These are phyloP conservation scores for Aspergillus affinis DNA, from an alignment of 495 filamentous ascomycete species.

Conservation along the genomic window DNA sequence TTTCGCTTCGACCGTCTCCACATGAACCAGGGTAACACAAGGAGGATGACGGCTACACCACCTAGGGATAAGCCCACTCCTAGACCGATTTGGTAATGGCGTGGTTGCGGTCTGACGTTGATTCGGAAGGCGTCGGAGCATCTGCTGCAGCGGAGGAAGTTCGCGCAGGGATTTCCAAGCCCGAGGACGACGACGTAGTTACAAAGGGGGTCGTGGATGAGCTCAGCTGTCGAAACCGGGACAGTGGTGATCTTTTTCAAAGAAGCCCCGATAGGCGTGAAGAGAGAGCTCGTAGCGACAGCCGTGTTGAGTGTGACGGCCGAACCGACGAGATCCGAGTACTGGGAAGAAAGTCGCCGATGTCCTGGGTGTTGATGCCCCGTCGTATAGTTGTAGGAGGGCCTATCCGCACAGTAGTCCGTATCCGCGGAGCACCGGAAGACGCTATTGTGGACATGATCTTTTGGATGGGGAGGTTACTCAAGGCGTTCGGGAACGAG, in stretches of 20 bases:
- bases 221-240: background rate
- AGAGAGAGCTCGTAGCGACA: slow-evolving; percentile 1
- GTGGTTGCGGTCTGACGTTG: background rate
- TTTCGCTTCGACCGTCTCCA: background rate
- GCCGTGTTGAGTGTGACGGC: background rate
- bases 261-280: slow-evolving; percentile 2
- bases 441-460: slow-evolving; percentile 3
- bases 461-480: background rate
- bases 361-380: background rate
- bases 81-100: background rate
- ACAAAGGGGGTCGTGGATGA: background rate
- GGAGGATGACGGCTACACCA: background rate
- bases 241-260: background rate
- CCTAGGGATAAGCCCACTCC: background rate
- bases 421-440: slow-evolving; percentile 2
- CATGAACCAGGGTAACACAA: background rate
- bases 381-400: background rate
- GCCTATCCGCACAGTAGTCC: slow-evolving; percentile 1
- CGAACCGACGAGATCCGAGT: slow-evolving; percentile 1
- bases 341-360: background rate
- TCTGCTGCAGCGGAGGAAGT: background rate
- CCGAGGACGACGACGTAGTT: background rate
- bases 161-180: background rate
- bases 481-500: background rate
- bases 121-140: background rate